Evolutionary conservation across 352 stramenopile species (phyloP).

Genomic region (Phytopythium delawarense): DNA sequence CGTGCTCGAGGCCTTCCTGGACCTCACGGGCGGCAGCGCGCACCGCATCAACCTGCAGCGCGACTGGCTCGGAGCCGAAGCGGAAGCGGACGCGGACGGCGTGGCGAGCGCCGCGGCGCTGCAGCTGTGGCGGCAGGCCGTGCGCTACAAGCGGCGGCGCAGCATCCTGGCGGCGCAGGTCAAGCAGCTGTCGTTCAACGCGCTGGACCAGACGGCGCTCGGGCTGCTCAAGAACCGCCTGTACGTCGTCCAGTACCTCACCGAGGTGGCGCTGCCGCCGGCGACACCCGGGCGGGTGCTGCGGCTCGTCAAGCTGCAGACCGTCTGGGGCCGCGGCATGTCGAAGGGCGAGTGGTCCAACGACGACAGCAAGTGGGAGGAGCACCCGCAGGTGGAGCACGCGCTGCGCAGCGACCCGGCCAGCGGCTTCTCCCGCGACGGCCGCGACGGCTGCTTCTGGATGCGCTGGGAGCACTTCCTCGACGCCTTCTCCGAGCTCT

Average conservation of each 20-base stretch:
- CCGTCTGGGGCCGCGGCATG: constrained; percentile 71
- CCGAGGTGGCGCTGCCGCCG: constrained; percentile 35
- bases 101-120: constrained; percentile 13
- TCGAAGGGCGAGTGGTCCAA: constrained; percentile 84
- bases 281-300: constrained; percentile 16
- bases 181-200: constrained; percentile 66
- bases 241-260: constrained; percentile 68
- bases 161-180: constrained; percentile 66
- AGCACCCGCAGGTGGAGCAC: constrained; percentile 70
- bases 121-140: constrained; percentile 62
- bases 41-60: constrained; percentile 68
- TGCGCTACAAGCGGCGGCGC: constrained; percentile 52
- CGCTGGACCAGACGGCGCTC: constrained; percentile 45
- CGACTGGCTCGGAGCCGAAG: constrained; percentile 15
- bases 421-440: constrained; percentile 64
- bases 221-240: constrained; percentile 77
- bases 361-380: constrained; percentile 82
- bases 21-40: constrained; percentile 84
- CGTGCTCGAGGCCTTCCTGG: constrained; percentile 83
- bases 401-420: constrained; percentile 49
- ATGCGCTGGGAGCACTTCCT: constrained; percentile 77
- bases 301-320: constrained; percentile 79
- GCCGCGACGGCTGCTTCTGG: constrained; percentile 79
- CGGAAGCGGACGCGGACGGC: background rate
- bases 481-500: constrained; percentile 50